These are phyloP conservation scores for Podila epigama DNA, from an alignment of 192 early-diverging fungal genomes.

Conservation along the genomic window DNA sequence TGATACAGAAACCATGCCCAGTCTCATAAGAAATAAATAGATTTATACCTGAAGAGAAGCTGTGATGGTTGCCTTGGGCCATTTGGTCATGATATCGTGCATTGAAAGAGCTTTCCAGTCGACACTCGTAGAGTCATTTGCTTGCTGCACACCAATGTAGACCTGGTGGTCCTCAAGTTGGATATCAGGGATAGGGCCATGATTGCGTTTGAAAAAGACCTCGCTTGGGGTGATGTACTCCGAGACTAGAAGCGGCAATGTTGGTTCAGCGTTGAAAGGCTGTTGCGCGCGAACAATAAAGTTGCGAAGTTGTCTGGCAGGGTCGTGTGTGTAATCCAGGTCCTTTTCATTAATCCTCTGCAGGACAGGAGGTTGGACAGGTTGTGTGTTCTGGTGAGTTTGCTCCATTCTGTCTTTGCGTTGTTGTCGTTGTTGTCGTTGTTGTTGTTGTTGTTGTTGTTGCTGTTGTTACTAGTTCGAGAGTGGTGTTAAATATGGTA, in stretches of 20 bases:
- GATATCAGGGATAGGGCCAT: conserved; percentile 87
- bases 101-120: conserved; percentile 7
- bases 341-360: neutral
- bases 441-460: too few relatives aligned
- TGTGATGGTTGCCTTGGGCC: conserved; percentile 19
- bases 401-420: neutral
- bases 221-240: conserved; percentile 77
- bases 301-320: conserved; percentile 63
- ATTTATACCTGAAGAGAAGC: conserved; percentile 5
- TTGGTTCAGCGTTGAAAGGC: conserved; percentile 89
- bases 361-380: neutral
- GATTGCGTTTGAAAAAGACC: conserved; percentile 86
- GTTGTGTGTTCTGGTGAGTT: neutral
- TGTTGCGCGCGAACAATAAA: conserved; percentile 66
- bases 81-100: conserved; percentile 22
- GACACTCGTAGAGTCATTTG: neutral
- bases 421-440: too few relatives aligned
- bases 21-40: neutral
- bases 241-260: conserved; percentile 63
- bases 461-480: too few relatives aligned
- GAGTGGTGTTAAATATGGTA: too few relatives aligned
- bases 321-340: conserved; percentile 70
- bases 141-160: conserved; percentile 53
- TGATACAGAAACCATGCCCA: neutral
- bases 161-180: conserved; percentile 62